phyloP scores from a whole-genome alignment of 2,329 filamentous ascomycete genomes.

The Colletotrichum gigasporum region DNA sequence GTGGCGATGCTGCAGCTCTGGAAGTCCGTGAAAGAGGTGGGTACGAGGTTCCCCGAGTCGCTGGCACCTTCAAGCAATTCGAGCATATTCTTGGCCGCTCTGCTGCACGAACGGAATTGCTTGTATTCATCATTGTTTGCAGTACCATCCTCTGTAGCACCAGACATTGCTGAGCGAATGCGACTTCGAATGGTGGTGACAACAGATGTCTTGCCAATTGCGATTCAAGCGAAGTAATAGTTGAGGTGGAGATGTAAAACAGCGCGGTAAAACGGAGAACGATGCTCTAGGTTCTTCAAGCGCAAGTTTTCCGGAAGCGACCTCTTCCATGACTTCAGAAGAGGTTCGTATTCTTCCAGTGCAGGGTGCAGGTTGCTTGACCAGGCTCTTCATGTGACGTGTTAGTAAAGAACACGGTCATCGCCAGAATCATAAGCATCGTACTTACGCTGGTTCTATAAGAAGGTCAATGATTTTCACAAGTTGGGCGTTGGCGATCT shows the following conservation, averaged over 20 bases:
- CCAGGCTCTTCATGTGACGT: not conserved
- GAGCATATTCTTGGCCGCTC: conserved; percentile 42
- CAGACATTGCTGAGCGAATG: conserved; percentile 33
- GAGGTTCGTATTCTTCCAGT: conserved; percentile 20
- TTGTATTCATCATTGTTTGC: not conserved
- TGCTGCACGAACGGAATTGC: conserved; percentile 35
- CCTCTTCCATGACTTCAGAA: conserved; percentile 42
- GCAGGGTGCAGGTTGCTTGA: not conserved
- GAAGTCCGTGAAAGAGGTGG: conserved; percentile 49
- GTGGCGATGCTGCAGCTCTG: conserved; percentile 50
- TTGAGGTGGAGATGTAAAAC: conserved; percentile 46
- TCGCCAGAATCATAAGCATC: too few relatives aligned
- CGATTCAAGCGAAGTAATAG: conserved; percentile 47
- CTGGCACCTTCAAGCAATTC: conserved; percentile 40
- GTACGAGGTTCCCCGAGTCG: conserved; percentile 39
- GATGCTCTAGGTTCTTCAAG: conserved; percentile 38
- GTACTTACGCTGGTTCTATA: conserved; percentile 36
- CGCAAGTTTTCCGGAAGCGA: conserved; percentile 37
- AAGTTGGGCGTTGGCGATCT: conserved; percentile 41
- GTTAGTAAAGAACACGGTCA: too few relatives aligned
- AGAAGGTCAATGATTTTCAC: conserved; percentile 42
- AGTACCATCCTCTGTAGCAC: conserved; percentile 31
- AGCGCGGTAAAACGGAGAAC: conserved; percentile 39
- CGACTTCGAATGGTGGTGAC: conserved; percentile 39
- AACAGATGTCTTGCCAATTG: conserved; percentile 44